Conservation (phyloP, 2,329 filamentous ascomycete species). For the Colletotrichum sp. region DNA sequence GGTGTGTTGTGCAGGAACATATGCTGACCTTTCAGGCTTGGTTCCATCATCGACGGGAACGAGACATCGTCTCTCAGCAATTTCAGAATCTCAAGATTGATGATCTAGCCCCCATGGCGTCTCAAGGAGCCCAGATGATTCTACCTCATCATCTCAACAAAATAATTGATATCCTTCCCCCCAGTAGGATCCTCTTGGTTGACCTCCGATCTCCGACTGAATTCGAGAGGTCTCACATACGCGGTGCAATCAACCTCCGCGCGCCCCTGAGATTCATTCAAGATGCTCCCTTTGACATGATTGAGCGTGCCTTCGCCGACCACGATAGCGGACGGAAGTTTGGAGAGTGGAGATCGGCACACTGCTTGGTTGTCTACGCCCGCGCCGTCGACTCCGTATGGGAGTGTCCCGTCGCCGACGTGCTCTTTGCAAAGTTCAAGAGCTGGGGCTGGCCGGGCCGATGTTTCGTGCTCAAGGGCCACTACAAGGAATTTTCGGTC, state of each 20-base stretch:
- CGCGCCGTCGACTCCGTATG: constrained; percentile 52
- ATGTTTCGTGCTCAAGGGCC: constrained; percentile 60
- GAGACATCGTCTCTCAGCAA: constrained; percentile 49
- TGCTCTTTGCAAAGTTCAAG: constrained; percentile 50
- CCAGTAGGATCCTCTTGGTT: constrained; percentile 51
- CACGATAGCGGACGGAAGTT: constrained; percentile 53
- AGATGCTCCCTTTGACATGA: constrained; percentile 53
- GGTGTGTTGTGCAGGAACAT: too few relatives aligned
- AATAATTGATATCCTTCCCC: constrained; percentile 55
- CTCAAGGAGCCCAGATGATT: constrained; percentile 49
- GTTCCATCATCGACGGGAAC: constrained; percentile 60
- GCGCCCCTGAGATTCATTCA: constrained; percentile 54
- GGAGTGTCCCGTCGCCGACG: constrained; percentile 55
- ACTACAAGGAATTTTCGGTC: constrained; percentile 59
- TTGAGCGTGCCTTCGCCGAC: constrained; percentile 55
- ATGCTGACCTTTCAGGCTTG: constrained; percentile 41
- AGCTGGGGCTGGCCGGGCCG: constrained; percentile 54
- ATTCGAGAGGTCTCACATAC: constrained; percentile 57
- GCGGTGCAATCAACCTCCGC: constrained; percentile 57
- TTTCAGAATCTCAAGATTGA: constrained; percentile 49
- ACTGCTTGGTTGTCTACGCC: constrained; percentile 59
- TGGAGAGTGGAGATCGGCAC: constrained; percentile 49
- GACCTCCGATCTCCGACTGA: constrained; percentile 53
- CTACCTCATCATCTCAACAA: constrained; percentile 55
- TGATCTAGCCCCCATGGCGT: constrained; percentile 34